A percentile compares a stretch with the other conserved stretches of the same genome.
Evolutionary conservation across 2,329 filamentous ascomycete species (phyloP).

Genomic region (Aschersonia sp.): DNA sequence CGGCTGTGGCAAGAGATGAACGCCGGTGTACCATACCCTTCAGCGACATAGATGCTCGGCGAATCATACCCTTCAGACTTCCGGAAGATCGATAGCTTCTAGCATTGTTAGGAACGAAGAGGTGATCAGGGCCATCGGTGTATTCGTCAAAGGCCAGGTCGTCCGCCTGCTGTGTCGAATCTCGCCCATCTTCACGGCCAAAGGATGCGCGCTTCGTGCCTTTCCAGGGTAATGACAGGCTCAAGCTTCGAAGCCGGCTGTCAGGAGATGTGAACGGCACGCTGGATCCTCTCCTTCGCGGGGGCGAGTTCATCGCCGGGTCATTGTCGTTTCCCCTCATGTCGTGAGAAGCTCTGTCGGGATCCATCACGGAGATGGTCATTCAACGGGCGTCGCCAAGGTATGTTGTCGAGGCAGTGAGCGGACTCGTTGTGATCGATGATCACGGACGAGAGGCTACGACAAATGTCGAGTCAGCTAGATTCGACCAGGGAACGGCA

Average conservation of each 20-base stretch:
- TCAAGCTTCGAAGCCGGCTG: constrained; percentile 32
- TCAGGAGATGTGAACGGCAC: constrained; percentile 11
- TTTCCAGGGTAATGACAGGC: constrained; percentile 34
- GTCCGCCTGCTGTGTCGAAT: constrained; percentile 14
- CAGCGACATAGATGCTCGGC: constrained; percentile 40
- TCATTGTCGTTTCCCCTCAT: constrained; percentile 3
- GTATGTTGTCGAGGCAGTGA: too few species aligned
- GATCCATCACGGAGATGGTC: constrained; percentile 5
- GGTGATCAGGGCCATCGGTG: constrained; percentile 11
- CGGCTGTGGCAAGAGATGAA: constrained; percentile 22
- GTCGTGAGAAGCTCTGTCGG: constrained; percentile 1
- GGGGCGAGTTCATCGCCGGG: background rate
- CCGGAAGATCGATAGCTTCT: constrained; percentile 12
- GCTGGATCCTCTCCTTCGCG: background rate
- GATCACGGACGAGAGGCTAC: too few species aligned
- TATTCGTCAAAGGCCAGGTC: constrained; percentile 19
- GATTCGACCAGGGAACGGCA: too few species aligned
- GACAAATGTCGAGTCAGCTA: too few species aligned
- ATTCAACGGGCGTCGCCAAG: background rate
- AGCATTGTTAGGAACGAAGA: constrained; percentile 9
- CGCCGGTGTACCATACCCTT: constrained; percentile 36
- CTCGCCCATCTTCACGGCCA: constrained; percentile 16
- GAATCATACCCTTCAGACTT: constrained; percentile 35
- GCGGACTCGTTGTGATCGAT: too few species aligned
- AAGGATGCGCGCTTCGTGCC: constrained; percentile 29